phyloP scores from a whole-genome alignment of 2,329 filamentous ascomycete species.

The Stagonosporopsis cucurbitacearum region DNA sequence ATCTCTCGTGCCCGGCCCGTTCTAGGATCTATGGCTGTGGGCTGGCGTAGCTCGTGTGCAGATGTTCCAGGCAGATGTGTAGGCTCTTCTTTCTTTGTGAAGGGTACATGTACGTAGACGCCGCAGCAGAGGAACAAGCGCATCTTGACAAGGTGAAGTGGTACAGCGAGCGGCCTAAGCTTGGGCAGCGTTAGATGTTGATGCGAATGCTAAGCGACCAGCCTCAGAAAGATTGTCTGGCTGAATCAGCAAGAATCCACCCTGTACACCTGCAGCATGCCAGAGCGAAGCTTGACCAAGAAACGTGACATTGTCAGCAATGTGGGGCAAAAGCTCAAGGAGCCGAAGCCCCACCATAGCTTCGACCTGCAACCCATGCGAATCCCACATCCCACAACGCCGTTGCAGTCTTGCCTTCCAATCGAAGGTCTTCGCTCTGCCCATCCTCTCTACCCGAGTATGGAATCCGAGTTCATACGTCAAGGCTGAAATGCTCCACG shows the following conservation, averaged over 20 bases:
- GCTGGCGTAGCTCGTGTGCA: constrained; percentile 12
- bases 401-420: constrained; percentile 26
- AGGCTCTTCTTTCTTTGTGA: constrained; percentile 9
- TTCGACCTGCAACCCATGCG: constrained; percentile 16
- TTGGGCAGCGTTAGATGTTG: background rate
- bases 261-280: background rate
- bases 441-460: constrained; percentile 17
- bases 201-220: background rate
- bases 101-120: constrained; percentile 13
- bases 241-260: background rate
- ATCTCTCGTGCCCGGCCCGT: constrained; percentile 11
- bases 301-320: background rate
- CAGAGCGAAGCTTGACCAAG: background rate
- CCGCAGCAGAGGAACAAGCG: constrained; percentile 17
- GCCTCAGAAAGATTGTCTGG: background rate
- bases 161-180: background rate
- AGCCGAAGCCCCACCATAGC: constrained; percentile 33
- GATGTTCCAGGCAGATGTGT: constrained; percentile 15
- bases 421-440: constrained; percentile 21
- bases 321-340: constrained; percentile 6
- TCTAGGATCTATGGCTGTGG: constrained; percentile 10
- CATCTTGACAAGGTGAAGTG: background rate
- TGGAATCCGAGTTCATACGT: constrained; percentile 15
- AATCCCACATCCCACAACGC: constrained; percentile 29
- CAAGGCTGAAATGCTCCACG: constrained; percentile 18